A percentile compares a stretch with the other conserved stretches of the same genome.
Conservation (phyloP, 352 stramenopile species). For the Phytophthora citricola region DNA sequence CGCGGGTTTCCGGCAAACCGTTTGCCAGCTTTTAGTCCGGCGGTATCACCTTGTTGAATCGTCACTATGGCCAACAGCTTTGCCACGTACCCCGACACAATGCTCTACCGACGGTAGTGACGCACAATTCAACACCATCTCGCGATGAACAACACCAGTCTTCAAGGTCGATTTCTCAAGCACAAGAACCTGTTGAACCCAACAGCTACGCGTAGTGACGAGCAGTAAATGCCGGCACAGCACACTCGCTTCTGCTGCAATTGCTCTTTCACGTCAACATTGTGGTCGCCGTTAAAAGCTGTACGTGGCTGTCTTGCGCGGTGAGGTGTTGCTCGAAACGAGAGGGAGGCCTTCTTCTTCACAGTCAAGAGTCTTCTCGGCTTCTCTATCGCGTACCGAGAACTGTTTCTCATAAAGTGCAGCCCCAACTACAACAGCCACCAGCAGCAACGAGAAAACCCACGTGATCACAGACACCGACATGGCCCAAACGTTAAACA, state of each 20-base stretch:
- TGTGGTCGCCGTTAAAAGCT: too few species aligned
- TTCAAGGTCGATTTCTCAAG: neutral
- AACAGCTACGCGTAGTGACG: too few species aligned
- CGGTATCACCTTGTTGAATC: neutral
- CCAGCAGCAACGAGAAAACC: constrained; percentile 20
- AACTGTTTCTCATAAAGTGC: neutral
- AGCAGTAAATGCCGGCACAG: too few species aligned
- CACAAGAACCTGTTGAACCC: too few species aligned
- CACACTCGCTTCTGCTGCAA: too few species aligned
- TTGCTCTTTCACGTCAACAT: too few species aligned
- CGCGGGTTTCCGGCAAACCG: neutral
- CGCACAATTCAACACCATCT: neutral
- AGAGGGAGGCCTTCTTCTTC: too few species aligned
- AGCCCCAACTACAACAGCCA: constrained; percentile 3
- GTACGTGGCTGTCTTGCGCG: too few species aligned
- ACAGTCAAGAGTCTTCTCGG: too few species aligned
- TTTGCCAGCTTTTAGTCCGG: neutral
- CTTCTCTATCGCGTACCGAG: too few species aligned
- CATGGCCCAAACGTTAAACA: constrained; percentile 35
- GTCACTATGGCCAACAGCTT: neutral
- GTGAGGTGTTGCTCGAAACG: too few species aligned
- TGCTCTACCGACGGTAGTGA: neutral
- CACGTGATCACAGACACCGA: constrained; percentile 26
- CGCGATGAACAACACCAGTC: neutral
- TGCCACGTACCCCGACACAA: neutral